Conservation (phyloP, 352 stramenopile genomes). For the Paralagenidium karlingii region DNA sequence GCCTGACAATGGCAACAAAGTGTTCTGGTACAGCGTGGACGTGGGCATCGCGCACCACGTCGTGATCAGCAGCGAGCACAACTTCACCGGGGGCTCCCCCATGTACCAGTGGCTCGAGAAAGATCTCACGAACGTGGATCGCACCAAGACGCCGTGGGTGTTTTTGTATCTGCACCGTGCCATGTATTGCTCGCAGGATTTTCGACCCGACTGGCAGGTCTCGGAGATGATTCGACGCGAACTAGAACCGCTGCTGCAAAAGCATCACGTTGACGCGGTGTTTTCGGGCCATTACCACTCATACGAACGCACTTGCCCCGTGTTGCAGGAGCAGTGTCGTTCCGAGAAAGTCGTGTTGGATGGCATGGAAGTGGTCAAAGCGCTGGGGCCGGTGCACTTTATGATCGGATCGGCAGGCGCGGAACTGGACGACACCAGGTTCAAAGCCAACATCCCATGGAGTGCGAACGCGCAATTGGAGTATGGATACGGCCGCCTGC, state of each 20-base stretch:
- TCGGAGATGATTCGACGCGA: conserved; percentile 24
- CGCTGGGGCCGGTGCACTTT: conserved; percentile 27
- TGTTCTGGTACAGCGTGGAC: conserved; percentile 54
- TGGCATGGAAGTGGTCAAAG: too few species aligned
- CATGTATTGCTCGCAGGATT: conserved; percentile 39
- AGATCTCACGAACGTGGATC: conserved; percentile 34
- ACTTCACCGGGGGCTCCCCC: conserved; percentile 23
- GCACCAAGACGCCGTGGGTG: conserved; percentile 38
- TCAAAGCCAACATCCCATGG: conserved; percentile 12
- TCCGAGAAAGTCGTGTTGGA: too few species aligned
- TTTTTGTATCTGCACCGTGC: conserved; percentile 47
- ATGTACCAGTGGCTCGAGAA: conserved; percentile 36
- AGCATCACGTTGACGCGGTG: conserved; percentile 42
- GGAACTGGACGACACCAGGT: conserved; percentile 15
- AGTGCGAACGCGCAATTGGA: conserved; percentile 13
- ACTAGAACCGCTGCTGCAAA: conserved; percentile 26
- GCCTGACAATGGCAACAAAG: conserved; percentile 33
- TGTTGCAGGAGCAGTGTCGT: conserved; percentile 27
- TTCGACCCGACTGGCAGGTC: conserved; percentile 18
- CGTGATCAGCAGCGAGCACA: conserved; percentile 39
- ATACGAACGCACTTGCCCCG: conserved; percentile 46
- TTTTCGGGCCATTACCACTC: conserved; percentile 46
- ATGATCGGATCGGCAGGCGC: conserved; percentile 36
- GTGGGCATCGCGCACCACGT: conserved; percentile 34
- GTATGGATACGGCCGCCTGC: conserved; percentile 35